phyloP scores from a whole-genome alignment of 164 flowering plant species.

The Macadamia tetraphylla region DNA sequence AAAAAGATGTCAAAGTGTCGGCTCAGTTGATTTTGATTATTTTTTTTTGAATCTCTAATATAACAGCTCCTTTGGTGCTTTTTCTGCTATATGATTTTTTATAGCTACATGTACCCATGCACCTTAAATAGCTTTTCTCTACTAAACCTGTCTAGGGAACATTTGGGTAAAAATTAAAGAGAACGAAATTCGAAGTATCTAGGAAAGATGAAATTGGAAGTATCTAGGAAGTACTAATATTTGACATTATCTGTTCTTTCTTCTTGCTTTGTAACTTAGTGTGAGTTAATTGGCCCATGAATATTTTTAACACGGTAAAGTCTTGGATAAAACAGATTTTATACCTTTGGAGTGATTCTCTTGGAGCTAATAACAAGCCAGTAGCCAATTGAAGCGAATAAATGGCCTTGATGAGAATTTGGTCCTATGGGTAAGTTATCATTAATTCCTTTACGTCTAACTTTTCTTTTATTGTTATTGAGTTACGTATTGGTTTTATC shows the following conservation, averaged over 20 bases:
- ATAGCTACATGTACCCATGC: slow-evolving; percentile 93
- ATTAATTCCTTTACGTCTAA: background rate
- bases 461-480: too few relatives aligned
- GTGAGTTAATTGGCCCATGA: slow-evolving; percentile 90
- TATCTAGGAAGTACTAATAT: too few relatives aligned
- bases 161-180: slow-evolving; percentile 56
- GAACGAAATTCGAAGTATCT: background rate
- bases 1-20: too few relatives aligned
- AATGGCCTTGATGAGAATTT: slow-evolving; percentile 77
- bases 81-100: too few relatives aligned
- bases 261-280: slow-evolving; percentile 5
- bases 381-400: slow-evolving; percentile 72
- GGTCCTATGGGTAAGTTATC: slow-evolving; percentile 70
- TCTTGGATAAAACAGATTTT: too few relatives aligned
- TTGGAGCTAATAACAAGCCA: slow-evolving; percentile 80
- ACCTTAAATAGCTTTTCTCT: slow-evolving; percentile 89
- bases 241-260: background rate
- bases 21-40: background rate
- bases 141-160: slow-evolving; percentile 98
- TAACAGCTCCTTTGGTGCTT: background rate
- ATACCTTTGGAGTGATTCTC: slow-evolving; percentile 86
- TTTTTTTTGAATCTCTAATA: background rate
- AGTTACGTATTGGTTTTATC: background rate
- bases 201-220: too few relatives aligned
- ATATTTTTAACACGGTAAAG: slow-evolving; percentile 93